Evolutionary conservation across 768 basidiomycete genomes (phyloP).

Genomic region (Collybia nuda): DNA sequence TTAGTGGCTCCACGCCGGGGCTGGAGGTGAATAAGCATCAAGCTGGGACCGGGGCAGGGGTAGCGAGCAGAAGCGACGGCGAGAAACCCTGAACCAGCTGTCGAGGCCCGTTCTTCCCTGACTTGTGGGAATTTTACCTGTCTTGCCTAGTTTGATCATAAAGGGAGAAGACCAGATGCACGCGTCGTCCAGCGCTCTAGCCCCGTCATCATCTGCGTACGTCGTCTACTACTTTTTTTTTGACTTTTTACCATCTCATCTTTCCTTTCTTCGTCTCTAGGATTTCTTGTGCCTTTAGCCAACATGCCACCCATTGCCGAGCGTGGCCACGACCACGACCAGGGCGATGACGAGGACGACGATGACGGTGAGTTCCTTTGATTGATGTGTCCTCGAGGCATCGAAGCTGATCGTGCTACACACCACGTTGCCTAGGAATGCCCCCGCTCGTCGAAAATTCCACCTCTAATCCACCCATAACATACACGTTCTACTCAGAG

Average conservation of each 20-base stretch:
- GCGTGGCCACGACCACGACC: conserved; percentile 17
- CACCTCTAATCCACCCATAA: conserved; percentile 38
- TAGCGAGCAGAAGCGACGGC: too few species aligned
- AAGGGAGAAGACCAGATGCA: conserved; percentile 29
- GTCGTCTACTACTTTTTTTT: background rate
- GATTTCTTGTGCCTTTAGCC: conserved; percentile 11
- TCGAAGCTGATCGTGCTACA: conserved; percentile 9
- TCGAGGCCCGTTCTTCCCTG: conserved; percentile 18
- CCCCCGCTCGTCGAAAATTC: conserved; percentile 55
- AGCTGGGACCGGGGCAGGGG: too few species aligned
- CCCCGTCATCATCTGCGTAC: conserved; percentile 1
- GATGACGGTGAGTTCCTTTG: conserved; percentile 17
- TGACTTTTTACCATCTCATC: conserved; percentile 19
- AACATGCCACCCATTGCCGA: conserved; percentile 33
- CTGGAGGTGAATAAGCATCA: too few species aligned
- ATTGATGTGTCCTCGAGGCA: conserved; percentile 15
- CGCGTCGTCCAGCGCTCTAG: conserved; percentile 23
- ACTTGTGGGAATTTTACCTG: conserved; percentile 27
- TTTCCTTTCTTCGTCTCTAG: conserved; percentile 17
- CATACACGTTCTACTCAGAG: conserved; percentile 64
- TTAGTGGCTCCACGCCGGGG: conserved; percentile 18
- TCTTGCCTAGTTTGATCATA: conserved; percentile 31
- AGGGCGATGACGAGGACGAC: conserved; percentile 23
- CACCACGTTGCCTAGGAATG: conserved; percentile 42
- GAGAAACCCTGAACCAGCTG: too few species aligned